phyloP scores from a whole-genome alignment of 2,329 filamentous ascomycete species.

The Verticillium albo-atrum region DNA sequence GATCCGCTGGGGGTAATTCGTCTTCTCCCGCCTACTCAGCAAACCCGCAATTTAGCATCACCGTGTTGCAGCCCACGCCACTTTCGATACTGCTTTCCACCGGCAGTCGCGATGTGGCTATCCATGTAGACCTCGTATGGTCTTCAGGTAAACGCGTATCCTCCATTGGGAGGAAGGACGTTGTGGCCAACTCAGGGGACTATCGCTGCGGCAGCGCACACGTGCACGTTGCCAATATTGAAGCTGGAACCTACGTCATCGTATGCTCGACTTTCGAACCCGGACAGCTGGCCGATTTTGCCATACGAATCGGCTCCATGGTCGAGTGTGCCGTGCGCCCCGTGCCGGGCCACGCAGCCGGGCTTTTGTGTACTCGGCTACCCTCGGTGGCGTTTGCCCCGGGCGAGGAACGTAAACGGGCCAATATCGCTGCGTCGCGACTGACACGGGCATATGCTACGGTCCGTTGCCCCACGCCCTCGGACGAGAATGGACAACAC shows the following conservation, averaged over 20 bases:
- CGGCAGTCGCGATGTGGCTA: conserved; percentile 59
- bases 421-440: conserved; percentile 32
- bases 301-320: conserved; percentile 67
- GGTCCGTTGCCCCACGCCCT: conserved; percentile 20
- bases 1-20: conserved; percentile 81
- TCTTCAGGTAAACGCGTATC: conserved; percentile 68
- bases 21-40: conserved; percentile 70
- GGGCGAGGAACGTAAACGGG: conserved; percentile 33
- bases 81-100: conserved; percentile 73
- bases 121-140: conserved; percentile 83
- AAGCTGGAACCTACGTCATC: conserved; percentile 75
- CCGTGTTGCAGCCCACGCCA: conserved; percentile 50
- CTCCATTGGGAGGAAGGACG: conserved; percentile 67
- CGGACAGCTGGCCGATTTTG: conserved; percentile 70
- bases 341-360: conserved; percentile 70
- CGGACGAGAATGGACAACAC: conserved; percentile 9
- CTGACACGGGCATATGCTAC: conserved; percentile 61
- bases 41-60: conserved; percentile 82
- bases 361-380: conserved; percentile 61
- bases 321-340: conserved; percentile 49
- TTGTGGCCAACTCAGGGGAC: conserved; percentile 80
- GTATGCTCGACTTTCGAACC: conserved; percentile 89
- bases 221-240: conserved; percentile 56
- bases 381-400: conserved; percentile 47
- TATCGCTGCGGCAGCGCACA: conserved; percentile 78